phyloP scores from a whole-genome alignment of 805 yeast genomes.

The Blastobotrys robertii region DNA sequence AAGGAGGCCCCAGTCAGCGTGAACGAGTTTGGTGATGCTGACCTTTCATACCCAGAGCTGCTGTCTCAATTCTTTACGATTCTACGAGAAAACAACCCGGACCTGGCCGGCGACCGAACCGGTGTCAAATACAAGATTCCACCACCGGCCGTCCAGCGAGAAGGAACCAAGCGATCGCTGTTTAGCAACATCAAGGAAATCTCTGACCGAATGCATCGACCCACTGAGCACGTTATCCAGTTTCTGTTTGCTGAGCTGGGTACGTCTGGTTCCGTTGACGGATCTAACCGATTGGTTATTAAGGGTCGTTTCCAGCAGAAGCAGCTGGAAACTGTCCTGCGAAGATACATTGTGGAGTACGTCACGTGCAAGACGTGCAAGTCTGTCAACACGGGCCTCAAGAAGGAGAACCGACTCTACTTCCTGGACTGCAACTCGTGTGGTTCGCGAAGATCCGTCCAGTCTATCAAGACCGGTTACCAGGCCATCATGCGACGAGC shows the following conservation, averaged over 20 bases:
- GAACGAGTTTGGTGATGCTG: slow-evolving; percentile 33
- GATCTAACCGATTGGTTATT: slow-evolving; percentile 91
- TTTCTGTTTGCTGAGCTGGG: slow-evolving; percentile 97
- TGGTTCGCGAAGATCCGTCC: slow-evolving; percentile 94
- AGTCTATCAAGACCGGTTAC: slow-evolving; percentile 98
- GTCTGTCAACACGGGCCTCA: slow-evolving; percentile 90
- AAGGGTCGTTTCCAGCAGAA: slow-evolving; percentile 98
- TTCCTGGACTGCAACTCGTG: slow-evolving; percentile 97
- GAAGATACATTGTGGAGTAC: slow-evolving; percentile 93
- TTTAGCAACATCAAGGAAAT: slow-evolving; percentile 95
- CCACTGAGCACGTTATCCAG: slow-evolving; percentile 94
- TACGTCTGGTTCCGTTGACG: slow-evolving; percentile 98
- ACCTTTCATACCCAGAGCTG: slow-evolving; percentile 65
- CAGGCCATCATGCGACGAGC: slow-evolving; percentile 53
- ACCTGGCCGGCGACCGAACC: slow-evolving; percentile 91
- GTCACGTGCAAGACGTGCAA: slow-evolving; percentile 99
- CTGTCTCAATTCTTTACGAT: slow-evolving; percentile 79
- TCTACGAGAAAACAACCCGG: slow-evolving; percentile 90
- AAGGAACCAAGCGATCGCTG: slow-evolving; percentile 92
- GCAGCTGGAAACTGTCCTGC: slow-evolving; percentile 90
- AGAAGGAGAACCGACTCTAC: slow-evolving; percentile 95
- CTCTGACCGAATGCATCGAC: slow-evolving; percentile 87
- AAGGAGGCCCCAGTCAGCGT: slow-evolving; percentile 24
- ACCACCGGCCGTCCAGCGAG: slow-evolving; percentile 94
- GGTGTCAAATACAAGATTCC: slow-evolving; percentile 93